phyloP scores from a whole-genome alignment of 441 rosid species.

The Corymbia calophylla region DNA sequence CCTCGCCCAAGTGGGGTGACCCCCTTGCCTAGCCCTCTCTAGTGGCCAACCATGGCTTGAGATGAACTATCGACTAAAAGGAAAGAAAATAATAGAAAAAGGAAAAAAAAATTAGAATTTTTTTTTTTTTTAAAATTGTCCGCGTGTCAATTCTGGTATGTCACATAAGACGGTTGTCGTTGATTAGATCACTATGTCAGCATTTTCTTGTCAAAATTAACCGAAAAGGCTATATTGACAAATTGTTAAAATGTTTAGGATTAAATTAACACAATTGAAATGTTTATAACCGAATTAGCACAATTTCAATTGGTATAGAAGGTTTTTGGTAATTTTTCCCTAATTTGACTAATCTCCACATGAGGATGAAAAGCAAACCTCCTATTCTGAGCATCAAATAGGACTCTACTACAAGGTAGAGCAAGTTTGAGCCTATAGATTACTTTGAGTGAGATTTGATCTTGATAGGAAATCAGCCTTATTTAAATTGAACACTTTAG shows the following conservation, averaged over 20 bases:
- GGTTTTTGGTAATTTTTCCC: neutral
- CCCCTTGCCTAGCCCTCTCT: accelerated
- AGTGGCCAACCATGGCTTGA: neutral
- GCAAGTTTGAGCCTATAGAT: neutral
- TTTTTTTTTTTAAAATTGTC: too few relatives aligned
- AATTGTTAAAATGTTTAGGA: accelerated
- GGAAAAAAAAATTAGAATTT: too few relatives aligned
- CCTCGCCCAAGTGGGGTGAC: neutral
- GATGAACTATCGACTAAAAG: neutral
- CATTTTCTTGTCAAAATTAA: accelerated
- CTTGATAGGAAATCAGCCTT: neutral
- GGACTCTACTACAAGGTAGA: neutral
- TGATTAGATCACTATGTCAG: accelerated
- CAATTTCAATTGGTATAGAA: accelerated
- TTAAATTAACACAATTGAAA: accelerated
- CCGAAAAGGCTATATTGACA: too few relatives aligned
- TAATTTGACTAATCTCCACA: neutral
- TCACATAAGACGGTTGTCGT: accelerated
- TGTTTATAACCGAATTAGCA: too few relatives aligned
- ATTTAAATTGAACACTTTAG: neutral
- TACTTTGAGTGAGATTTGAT: neutral
- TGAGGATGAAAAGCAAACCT: neutral
- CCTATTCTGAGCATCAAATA: neutral
- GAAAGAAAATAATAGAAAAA: neutral
- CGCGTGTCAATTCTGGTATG: accelerated